These are phyloP conservation scores for Exidia glandulosa DNA, from an alignment of 768 basidiomycete genomes.

Conservation along the genomic window DNA sequence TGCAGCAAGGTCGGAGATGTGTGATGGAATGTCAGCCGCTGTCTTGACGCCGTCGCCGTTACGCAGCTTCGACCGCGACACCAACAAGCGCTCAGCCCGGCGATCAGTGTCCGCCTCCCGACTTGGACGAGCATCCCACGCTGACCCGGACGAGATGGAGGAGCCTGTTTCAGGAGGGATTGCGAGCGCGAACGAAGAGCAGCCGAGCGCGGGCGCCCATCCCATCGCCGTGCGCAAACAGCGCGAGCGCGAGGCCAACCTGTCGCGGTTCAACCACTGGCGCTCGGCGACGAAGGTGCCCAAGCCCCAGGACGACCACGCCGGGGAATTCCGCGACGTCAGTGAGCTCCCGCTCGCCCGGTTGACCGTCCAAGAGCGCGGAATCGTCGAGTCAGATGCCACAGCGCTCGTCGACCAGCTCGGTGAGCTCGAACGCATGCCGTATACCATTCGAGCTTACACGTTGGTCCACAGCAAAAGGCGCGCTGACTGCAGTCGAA, in stretches of 20 bases:
- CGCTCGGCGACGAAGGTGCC: constrained; percentile 12
- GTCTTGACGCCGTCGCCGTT: too few species aligned
- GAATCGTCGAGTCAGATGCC: constrained; percentile 26
- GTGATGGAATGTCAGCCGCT: too few species aligned
- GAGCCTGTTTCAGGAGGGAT: too few species aligned
- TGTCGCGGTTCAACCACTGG: constrained; percentile 17
- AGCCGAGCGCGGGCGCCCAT: neutral
- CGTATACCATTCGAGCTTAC: neutral
- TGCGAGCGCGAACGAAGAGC: too few species aligned
- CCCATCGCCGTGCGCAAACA: constrained; percentile 1
- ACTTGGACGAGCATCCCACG: too few species aligned
- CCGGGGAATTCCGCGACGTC: constrained; percentile 20
- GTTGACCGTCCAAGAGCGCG: constrained; percentile 19
- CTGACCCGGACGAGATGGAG: too few species aligned
- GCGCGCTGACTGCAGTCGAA: constrained; percentile 24
- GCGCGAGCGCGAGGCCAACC: constrained; percentile 15
- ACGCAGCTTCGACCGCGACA: neutral
- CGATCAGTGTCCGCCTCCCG: neutral
- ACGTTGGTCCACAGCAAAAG: neutral
- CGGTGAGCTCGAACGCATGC: constrained; percentile 11
- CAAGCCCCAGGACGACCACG: neutral
- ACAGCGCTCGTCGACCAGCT: constrained; percentile 21
- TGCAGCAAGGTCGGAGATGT: too few species aligned
- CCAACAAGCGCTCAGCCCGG: neutral
- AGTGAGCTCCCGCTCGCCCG: constrained; percentile 16